phyloP scores from a whole-genome alignment of 2,329 filamentous ascomycete species.

The Aspergillus ruber region DNA sequence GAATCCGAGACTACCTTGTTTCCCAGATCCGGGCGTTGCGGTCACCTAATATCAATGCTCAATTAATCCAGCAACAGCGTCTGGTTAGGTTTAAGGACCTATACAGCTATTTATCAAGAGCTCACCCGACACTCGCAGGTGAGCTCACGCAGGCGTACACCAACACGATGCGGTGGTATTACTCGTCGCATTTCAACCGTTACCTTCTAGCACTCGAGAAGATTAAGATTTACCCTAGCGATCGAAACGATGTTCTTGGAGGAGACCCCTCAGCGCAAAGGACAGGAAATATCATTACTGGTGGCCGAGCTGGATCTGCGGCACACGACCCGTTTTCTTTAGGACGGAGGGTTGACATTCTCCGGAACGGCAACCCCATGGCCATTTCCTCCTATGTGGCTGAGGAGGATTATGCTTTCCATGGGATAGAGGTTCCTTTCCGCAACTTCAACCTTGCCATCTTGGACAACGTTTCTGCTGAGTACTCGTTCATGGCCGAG shows the following conservation, averaged over 20 bases:
- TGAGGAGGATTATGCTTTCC: constrained; percentile 77
- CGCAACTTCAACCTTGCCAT: constrained; percentile 91
- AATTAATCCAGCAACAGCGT: constrained; percentile 90
- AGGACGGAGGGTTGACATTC: constrained; percentile 74
- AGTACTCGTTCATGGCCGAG: constrained; percentile 86
- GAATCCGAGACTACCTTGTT: constrained; percentile 90
- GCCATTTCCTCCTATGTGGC: constrained; percentile 83
- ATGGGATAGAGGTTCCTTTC: constrained; percentile 87
- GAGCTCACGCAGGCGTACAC: constrained; percentile 91
- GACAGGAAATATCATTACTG: constrained; percentile 33
- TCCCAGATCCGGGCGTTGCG: constrained; percentile 89
- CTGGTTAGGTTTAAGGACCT: constrained; percentile 85
- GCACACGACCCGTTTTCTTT: constrained; percentile 81
- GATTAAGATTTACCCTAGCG: constrained; percentile 73
- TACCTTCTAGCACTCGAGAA: constrained; percentile 80
- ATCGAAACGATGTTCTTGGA: constrained; percentile 76
- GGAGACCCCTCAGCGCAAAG: constrained; percentile 67
- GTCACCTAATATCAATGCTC: constrained; percentile 93
- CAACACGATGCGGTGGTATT: constrained; percentile 99
- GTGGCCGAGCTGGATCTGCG: constrained; percentile 32
- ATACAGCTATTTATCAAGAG: constrained; percentile 74
- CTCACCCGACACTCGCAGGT: constrained; percentile 75
- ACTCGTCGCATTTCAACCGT: constrained; percentile 79
- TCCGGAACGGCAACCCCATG: constrained; percentile 65
- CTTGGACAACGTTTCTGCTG: constrained; percentile 86